phyloP scores from a whole-genome alignment of 345 rosid species.

The Eucalyptus caleyi region DNA sequence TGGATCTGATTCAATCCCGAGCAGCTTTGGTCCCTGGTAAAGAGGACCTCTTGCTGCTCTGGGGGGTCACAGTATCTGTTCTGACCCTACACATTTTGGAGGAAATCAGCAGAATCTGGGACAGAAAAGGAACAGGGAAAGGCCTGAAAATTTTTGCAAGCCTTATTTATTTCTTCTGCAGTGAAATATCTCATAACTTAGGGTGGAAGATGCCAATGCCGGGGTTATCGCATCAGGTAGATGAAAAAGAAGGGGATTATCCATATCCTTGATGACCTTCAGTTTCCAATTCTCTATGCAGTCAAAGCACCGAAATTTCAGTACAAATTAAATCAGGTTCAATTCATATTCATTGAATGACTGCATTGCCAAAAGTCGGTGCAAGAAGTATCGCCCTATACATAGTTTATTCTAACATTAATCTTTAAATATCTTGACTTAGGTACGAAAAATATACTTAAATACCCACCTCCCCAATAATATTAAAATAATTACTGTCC shows the following conservation, averaged over 20 bases:
- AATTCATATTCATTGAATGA: background rate
- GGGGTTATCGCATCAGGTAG: background rate
- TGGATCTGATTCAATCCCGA: constrained; percentile 5
- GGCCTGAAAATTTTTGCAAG: background rate
- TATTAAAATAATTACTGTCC: background rate
- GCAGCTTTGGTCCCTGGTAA: background rate
- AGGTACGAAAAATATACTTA: background rate
- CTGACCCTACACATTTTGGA: background rate
- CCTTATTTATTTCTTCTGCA: too few relatives aligned
- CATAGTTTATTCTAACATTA: background rate
- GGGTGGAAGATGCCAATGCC: background rate
- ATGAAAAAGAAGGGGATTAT: background rate
- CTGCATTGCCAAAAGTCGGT: background rate
- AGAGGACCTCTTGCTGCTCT: background rate
- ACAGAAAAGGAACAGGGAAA: background rate
- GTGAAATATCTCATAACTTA: too few relatives aligned
- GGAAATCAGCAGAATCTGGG: background rate
- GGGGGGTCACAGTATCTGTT: background rate
- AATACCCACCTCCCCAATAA: background rate
- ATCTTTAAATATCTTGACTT: background rate
- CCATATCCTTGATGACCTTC: background rate
- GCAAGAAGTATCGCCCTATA: background rate
- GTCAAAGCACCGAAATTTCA: background rate
- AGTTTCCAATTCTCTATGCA: background rate
- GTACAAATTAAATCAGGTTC: background rate